Conservation (phyloP, 371 early-diverging fungal genomes). For the Syncephalastrum sp. region DNA sequence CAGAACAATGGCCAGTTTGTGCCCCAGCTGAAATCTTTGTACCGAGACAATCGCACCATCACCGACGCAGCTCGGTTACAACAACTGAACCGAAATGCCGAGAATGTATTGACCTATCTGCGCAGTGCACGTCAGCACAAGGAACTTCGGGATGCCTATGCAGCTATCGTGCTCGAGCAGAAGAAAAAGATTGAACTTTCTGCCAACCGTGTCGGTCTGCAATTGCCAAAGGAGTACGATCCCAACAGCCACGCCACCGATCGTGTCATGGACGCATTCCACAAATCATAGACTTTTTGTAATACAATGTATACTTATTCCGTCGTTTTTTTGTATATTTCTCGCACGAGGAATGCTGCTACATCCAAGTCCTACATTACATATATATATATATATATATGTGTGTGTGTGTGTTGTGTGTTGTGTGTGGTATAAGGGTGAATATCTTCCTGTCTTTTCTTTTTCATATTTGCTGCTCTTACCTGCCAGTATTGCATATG, state of each 20-base stretch:
- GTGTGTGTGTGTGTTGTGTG: too few species aligned
- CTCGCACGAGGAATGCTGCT: slow-evolving; percentile 51
- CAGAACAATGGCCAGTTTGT: slow-evolving; percentile 32
- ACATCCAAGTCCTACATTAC: slow-evolving; percentile 54
- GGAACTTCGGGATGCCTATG: slow-evolving; percentile 43
- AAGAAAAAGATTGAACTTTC: slow-evolving; percentile 47
- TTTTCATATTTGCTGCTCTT: background rate
- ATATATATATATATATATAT: background rate
- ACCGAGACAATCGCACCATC: slow-evolving; percentile 29
- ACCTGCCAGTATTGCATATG: slow-evolving; percentile 77
- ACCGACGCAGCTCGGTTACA: slow-evolving; percentile 31
- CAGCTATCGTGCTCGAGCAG: slow-evolving; percentile 46
- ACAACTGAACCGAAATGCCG: slow-evolving; percentile 39
- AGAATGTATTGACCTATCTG: slow-evolving; percentile 40
- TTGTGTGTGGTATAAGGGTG: background rate
- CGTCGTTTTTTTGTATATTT: slow-evolving; percentile 22
- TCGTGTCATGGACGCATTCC: slow-evolving; percentile 18
- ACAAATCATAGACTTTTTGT: slow-evolving; percentile 5
- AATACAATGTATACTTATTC: background rate
- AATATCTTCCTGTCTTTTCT: background rate
- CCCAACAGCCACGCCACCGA: slow-evolving; percentile 21
- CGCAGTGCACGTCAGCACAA: slow-evolving; percentile 46
- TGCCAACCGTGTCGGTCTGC: slow-evolving; percentile 48
- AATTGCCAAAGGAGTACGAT: slow-evolving; percentile 41
- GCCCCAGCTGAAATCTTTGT: slow-evolving; percentile 35